A percentile compares a stretch with the other conserved stretches of the same genome.
phyloP scores from a whole-genome alignment of 257 asterid species.

The Paulownia fortunei region DNA sequence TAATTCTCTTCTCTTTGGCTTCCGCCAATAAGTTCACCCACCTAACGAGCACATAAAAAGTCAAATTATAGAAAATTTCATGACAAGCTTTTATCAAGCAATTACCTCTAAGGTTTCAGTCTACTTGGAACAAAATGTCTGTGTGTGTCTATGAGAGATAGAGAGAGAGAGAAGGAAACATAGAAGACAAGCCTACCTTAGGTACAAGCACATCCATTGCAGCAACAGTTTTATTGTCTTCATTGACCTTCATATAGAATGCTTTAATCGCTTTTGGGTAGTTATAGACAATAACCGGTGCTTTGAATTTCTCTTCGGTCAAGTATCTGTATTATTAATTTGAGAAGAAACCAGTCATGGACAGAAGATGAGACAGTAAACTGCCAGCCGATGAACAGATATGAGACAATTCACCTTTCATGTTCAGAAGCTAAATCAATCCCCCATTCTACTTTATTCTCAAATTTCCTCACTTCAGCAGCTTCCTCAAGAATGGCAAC shows the following conservation, averaged over 20 bases:
- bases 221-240: slow-evolving; percentile 92
- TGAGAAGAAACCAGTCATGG: slow-evolving; percentile 13
- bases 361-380: not conserved
- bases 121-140: not conserved
- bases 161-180: not conserved
- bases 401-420: slow-evolving; percentile 62
- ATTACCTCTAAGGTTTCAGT: not conserved
- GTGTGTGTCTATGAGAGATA: not conserved
- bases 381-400: not conserved
- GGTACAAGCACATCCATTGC: slow-evolving; percentile 99
- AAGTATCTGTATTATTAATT: slow-evolving; percentile 57
- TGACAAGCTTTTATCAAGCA: not conserved
- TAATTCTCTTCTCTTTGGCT: slow-evolving; percentile 98
- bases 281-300: slow-evolving; percentile 95
- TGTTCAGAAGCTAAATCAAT: slow-evolving; percentile 97
- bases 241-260: slow-evolving; percentile 96
- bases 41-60: slow-evolving; percentile 47
- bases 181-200: slow-evolving; percentile 51
- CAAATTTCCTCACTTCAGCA: slow-evolving; percentile 73
- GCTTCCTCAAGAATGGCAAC: slow-evolving; percentile 80
- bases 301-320: slow-evolving; percentile 87
- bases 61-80: not conserved
- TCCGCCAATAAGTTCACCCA: slow-evolving; percentile 98
- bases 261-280: slow-evolving; percentile 95
- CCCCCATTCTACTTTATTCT: slow-evolving; percentile 96